Evolutionary conservation across 2,329 filamentous ascomycete genomes (phyloP).

Genomic region (Paraphaeosphaeria minitans): DNA sequence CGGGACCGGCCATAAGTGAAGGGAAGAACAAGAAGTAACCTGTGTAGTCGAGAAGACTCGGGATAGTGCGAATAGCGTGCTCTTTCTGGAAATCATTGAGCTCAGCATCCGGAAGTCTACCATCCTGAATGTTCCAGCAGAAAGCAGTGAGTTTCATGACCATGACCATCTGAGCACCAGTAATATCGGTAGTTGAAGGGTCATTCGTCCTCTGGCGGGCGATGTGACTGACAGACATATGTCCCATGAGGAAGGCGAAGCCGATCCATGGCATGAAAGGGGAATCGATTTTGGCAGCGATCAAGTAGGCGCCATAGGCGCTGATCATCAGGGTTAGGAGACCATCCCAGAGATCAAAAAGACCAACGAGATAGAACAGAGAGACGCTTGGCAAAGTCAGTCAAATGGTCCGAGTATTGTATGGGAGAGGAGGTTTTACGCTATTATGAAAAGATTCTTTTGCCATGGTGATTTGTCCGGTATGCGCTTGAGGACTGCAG

Average conservation of each 20-base stretch:
- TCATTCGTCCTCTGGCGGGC: constrained; percentile 73
- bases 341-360: constrained; percentile 92
- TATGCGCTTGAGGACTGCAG: constrained; percentile 84
- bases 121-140: constrained; percentile 97
- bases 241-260: constrained; percentile 92
- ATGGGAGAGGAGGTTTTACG: constrained; percentile 55
- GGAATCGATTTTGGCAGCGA: constrained; percentile 81
- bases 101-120: constrained; percentile 75
- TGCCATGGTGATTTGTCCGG: constrained; percentile 81
- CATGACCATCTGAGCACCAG: constrained; percentile 93
- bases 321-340: constrained; percentile 79
- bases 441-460: constrained; percentile 88
- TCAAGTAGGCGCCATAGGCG: constrained; percentile 77
- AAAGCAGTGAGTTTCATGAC: constrained; percentile 98
- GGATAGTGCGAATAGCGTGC: constrained; percentile 75
- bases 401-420: neutral
- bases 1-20: constrained; percentile 83
- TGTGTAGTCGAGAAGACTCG: constrained; percentile 76
- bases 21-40: constrained; percentile 97
- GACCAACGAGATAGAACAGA: constrained; percentile 88
- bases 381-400: constrained; percentile 62
- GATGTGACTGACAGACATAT: constrained; percentile 92
- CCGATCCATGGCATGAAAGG: constrained; percentile 98
- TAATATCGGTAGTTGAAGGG: constrained; percentile 78
- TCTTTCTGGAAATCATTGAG: constrained; percentile 89